These are phyloP conservation scores for Zizania palustris DNA, from an alignment of 202 grass and related monocot genomes.

Conservation along the genomic window DNA sequence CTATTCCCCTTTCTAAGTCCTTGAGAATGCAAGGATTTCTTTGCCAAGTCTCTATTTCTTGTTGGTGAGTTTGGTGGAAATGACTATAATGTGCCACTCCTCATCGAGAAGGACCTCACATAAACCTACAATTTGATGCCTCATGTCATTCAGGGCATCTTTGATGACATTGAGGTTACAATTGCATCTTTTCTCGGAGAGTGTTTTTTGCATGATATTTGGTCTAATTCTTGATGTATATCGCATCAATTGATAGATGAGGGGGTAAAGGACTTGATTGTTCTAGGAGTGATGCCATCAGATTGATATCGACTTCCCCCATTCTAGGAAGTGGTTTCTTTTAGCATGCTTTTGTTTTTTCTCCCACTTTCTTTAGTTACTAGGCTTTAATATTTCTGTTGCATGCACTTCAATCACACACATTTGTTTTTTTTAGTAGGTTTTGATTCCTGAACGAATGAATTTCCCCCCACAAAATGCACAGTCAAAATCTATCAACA, in stretches of 20 bases:
- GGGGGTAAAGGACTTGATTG: slow-evolving; percentile 81
- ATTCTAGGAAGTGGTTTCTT: neutral
- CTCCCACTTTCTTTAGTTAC: neutral
- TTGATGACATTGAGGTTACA: slow-evolving; percentile 65
- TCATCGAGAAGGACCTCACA: slow-evolving; percentile 62
- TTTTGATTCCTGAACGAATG: slow-evolving; percentile 15
- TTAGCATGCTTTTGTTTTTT: neutral
- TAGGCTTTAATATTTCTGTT: neutral
- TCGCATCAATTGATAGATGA: slow-evolving; percentile 71
- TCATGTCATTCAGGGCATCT: slow-evolving; percentile 68
- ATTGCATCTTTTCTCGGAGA: neutral
- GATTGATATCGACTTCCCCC: no score
- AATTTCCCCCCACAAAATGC: neutral
- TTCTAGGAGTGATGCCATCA: slow-evolving; percentile 78
- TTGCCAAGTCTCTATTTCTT: slow-evolving; percentile 65
- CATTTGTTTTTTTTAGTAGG: slow-evolving; percentile 16
- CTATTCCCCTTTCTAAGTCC: no score
- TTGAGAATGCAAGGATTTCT: slow-evolving; percentile 74
- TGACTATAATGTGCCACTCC: slow-evolving; percentile 77
- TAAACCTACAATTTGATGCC: slow-evolving; percentile 65
- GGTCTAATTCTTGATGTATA: neutral
- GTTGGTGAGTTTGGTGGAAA: slow-evolving; percentile 84
- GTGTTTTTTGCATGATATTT: neutral
- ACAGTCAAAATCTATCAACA: neutral
- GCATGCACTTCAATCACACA: neutral